phyloP scores from a whole-genome alignment of 257 asterid species.

The Gentiana dahurica region DNA sequence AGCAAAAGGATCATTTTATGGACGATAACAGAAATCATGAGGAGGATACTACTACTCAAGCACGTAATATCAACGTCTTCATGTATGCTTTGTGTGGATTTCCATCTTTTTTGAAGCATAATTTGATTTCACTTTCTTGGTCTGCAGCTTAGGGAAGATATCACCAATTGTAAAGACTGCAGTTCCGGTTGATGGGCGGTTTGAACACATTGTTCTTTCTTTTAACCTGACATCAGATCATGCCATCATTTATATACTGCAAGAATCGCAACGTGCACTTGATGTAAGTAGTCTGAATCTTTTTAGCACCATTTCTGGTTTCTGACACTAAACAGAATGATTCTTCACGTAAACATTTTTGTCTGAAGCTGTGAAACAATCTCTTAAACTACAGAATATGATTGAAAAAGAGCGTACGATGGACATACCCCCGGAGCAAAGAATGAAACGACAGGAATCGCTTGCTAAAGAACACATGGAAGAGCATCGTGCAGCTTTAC shows the following conservation, averaged over 20 bases:
- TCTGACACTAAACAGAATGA: too few relatives aligned
- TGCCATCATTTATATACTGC: conserved; percentile 56
- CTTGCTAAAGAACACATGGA: conserved; percentile 65
- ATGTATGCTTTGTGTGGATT: too few relatives aligned
- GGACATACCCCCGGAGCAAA: conserved; percentile 64
- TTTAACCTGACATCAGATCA: conserved; percentile 83
- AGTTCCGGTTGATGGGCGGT: conserved; percentile 95
- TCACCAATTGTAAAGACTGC: conserved; percentile 78
- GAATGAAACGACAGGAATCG: conserved; percentile 66
- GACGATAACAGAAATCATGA: too few relatives aligned
- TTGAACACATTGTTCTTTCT: conserved; percentile 93
- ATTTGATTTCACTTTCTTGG: not conserved
- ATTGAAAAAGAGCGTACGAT: conserved; percentile 46
- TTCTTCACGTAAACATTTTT: too few relatives aligned
- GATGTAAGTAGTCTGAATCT: conserved; percentile 44
- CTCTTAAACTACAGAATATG: conserved; percentile 35
- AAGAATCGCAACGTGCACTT: conserved; percentile 66
- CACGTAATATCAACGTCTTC: too few relatives aligned
- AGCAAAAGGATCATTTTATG: too few relatives aligned
- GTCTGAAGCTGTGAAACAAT: too few relatives aligned
- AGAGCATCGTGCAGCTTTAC: conserved; percentile 71
- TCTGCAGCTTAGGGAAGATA: conserved; percentile 58
- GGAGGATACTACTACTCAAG: too few relatives aligned
- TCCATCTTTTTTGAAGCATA: too few relatives aligned
- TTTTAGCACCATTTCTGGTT: not conserved